phyloP scores from a whole-genome alignment of 495 filamentous ascomycete species.

The Peziza echinospora region DNA sequence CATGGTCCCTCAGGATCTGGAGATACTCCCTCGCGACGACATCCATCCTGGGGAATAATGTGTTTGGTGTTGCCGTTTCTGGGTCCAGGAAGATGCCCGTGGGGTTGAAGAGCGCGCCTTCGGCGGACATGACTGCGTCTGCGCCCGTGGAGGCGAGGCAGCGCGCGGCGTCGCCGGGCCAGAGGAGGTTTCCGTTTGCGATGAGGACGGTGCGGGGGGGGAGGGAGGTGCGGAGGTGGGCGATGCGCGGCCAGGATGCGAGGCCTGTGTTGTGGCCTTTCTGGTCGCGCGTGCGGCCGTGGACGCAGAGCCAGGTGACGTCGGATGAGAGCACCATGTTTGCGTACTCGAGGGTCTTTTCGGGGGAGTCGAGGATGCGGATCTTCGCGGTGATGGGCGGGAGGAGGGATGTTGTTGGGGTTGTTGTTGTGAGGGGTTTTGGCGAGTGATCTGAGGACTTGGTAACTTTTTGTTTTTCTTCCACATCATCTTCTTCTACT shows the following conservation, averaged over 20 bases:
- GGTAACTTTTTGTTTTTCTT: no score
- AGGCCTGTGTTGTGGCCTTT: conserved; percentile 91
- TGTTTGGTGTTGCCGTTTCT: conserved; percentile 37
- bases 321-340: conserved; percentile 71
- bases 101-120: conserved; percentile 82
- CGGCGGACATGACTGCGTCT: conserved; percentile 87
- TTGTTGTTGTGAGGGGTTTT: no score
- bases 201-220: conserved; percentile 81
- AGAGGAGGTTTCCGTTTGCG: conserved; percentile 86
- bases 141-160: conserved; percentile 74
- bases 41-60: conserved; percentile 71
- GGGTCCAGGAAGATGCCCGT: conserved; percentile 45
- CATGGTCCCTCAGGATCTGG: conserved; percentile 63
- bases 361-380: conserved; percentile 64
- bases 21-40: conserved; percentile 70
- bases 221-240: conserved; percentile 61
- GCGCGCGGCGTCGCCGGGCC: conserved; percentile 51
- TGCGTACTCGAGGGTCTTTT: conserved; percentile 75
- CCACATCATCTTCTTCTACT: no score
- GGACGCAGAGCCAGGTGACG: conserved; percentile 78
- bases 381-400: conserved; percentile 92
- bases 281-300: conserved; percentile 73
- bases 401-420: no score
- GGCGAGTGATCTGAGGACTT: no score
- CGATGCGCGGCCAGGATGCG: conserved; percentile 72